A percentile compares a stretch with the other conserved stretches of the same genome.
Conservation (phyloP, 2,329 filamentous ascomycete genomes). For the Exophiala calicioides region DNA sequence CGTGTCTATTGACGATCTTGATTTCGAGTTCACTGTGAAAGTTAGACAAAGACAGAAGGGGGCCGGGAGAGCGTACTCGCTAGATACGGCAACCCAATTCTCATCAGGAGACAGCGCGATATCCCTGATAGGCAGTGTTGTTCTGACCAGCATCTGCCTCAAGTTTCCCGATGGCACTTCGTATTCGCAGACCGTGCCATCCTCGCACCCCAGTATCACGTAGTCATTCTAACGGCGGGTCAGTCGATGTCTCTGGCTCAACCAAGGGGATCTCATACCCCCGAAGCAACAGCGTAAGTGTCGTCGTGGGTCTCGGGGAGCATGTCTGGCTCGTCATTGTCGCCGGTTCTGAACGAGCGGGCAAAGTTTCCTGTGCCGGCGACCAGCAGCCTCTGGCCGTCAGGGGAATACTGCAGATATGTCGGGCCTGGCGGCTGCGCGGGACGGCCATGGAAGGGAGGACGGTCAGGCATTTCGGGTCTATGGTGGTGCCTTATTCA, state of each 20-base stretch:
- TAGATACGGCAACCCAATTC: constrained; percentile 91
- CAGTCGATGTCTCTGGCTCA: background rate
- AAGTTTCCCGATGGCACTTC: constrained; percentile 69
- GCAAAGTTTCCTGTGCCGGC: constrained; percentile 93
- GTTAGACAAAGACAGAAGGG: background rate
- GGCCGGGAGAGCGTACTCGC: constrained; percentile 63
- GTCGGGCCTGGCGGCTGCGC: constrained; percentile 78
- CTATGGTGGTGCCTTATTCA: background rate
- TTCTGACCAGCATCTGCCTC: constrained; percentile 79
- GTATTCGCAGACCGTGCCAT: constrained; percentile 94
- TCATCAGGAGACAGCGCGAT: constrained; percentile 78
- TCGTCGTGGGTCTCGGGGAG: constrained; percentile 89
- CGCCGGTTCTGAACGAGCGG: constrained; percentile 87
- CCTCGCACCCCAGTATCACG: constrained; percentile 87
- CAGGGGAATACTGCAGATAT: constrained; percentile 83
- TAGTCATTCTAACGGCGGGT: constrained; percentile 63
- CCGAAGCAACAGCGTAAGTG: constrained; percentile 75
- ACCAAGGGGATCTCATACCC: constrained; percentile 16
- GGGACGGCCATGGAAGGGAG: constrained; percentile 27
- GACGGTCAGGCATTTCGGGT: constrained; percentile 29
- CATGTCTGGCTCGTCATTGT: constrained; percentile 86
- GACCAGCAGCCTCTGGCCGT: constrained; percentile 83
- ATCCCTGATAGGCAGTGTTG: constrained; percentile 82
- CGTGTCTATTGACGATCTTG: constrained; percentile 79
- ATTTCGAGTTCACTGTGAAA: constrained; percentile 72